phyloP scores from a whole-genome alignment of 306 rosid genomes.

The Sindora glabra region DNA sequence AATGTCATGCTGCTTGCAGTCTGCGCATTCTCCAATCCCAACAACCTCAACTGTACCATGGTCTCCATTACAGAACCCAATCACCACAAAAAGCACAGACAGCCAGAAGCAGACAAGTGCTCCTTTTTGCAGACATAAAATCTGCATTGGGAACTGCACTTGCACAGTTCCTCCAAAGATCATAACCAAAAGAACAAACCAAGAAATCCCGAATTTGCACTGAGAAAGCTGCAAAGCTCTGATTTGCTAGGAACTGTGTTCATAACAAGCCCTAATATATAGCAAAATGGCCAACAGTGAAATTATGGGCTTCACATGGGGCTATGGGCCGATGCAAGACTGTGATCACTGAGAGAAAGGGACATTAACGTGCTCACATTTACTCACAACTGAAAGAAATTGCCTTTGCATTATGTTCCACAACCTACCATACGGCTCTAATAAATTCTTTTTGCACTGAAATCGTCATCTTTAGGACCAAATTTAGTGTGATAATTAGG shows the following conservation, averaged over 20 bases:
- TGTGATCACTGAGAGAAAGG: constrained; percentile 13
- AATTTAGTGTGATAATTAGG: no score
- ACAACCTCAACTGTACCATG: constrained; percentile 58
- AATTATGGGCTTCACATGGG: constrained; percentile 62
- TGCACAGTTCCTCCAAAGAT: background rate
- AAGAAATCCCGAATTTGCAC: background rate
- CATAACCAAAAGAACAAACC: background rate
- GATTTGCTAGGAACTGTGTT: background rate
- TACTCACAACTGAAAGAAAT: constrained; percentile 25
- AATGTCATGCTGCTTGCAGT: constrained; percentile 51
- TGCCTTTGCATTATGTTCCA: constrained; percentile 20
- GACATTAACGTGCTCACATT: constrained; percentile 42
- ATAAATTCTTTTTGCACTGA: constrained; percentile 34
- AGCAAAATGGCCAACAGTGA: constrained; percentile 37
- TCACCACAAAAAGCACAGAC: constrained; percentile 28
- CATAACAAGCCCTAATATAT: constrained; percentile 28
- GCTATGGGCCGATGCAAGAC: constrained; percentile 23
- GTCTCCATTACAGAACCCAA: constrained; percentile 42
- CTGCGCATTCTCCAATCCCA: constrained; percentile 79
- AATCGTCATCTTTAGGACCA: no score
- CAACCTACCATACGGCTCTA: constrained; percentile 43
- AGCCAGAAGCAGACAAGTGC: constrained; percentile 53
- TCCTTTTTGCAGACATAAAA: constrained; percentile 16
- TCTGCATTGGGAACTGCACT: constrained; percentile 37
- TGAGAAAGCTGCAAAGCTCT: constrained; percentile 28